phyloP scores from a whole-genome alignment of 768 basidiomycete genomes.

The Hemileccinum impolitum region DNA sequence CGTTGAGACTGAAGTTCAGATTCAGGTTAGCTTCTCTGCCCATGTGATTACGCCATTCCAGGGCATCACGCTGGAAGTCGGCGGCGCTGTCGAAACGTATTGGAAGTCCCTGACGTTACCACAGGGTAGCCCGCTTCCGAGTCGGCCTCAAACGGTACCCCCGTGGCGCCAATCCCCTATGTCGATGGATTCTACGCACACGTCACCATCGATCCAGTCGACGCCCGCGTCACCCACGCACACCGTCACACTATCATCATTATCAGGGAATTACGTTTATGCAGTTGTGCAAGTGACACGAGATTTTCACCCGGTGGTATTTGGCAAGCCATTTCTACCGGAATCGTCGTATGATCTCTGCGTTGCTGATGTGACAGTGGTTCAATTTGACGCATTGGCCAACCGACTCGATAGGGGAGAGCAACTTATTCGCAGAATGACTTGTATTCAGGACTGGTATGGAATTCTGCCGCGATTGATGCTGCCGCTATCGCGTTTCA shows the following conservation, averaged over 20 bases:
- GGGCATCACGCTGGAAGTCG: conserved; percentile 90
- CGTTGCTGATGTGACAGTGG: conserved; percentile 79
- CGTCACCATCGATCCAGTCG: conserved; percentile 68
- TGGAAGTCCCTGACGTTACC: conserved; percentile 76
- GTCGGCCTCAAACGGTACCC: conserved; percentile 35
- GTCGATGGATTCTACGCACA: conserved; percentile 53
- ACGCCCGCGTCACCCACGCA: conserved; percentile 45
- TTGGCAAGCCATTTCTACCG: conserved; percentile 71
- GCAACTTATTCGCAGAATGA: conserved; percentile 30
- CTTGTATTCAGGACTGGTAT: conserved; percentile 43
- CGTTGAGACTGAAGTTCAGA: conserved; percentile 4
- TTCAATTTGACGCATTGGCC: conserved; percentile 75
- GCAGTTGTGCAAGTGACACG: conserved; percentile 88
- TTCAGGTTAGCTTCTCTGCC: conserved; percentile 82
- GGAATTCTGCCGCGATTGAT: conserved; percentile 50
- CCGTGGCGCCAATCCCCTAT: conserved; percentile 32
- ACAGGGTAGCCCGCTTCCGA: conserved; percentile 28
- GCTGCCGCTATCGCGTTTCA: conserved; percentile 68
- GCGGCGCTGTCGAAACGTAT: conserved; percentile 94
- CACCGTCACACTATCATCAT: conserved; percentile 80
- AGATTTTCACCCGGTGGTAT: conserved; percentile 88
- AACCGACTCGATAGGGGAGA: conserved; percentile 43
- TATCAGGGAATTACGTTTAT: conserved; percentile 86
- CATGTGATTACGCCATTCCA: conserved; percentile 86
- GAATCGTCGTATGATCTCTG: conserved; percentile 68